Evolutionary conservation across 2,329 filamentous ascomycete species (phyloP).

Genomic region (Beauveria varroae): DNA sequence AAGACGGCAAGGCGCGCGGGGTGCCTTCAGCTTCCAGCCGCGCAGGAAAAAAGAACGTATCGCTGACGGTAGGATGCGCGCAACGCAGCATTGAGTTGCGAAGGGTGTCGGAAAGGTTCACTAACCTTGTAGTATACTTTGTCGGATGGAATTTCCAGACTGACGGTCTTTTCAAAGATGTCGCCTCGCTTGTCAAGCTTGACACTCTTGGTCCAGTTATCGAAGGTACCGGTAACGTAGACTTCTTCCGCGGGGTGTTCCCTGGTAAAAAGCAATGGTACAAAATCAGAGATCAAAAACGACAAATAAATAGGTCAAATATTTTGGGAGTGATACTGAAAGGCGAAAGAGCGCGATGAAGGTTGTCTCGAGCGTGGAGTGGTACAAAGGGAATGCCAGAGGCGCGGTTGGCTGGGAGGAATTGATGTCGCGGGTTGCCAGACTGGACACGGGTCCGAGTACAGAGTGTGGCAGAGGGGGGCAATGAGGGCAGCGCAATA

Average conservation of each 20-base stretch:
- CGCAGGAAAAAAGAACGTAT: slow-evolving; percentile 1
- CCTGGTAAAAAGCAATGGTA: slow-evolving; percentile 42
- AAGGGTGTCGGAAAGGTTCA: slow-evolving; percentile 15
- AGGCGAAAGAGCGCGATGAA: neutral
- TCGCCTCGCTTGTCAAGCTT: slow-evolving; percentile 70
- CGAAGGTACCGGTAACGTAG: slow-evolving; percentile 92
- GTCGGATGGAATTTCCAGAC: slow-evolving; percentile 54
- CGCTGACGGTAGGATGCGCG: neutral
- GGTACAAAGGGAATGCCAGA: slow-evolving; percentile 5
- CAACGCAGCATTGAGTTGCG: neutral
- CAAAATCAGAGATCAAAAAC: neutral
- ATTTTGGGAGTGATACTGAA: neutral
- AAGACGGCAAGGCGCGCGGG: neutral
- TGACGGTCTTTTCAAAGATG: slow-evolving; percentile 73
- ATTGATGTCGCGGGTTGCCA: neutral
- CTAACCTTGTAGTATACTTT: slow-evolving; percentile 94
- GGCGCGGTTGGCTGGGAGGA: slow-evolving; percentile 4
- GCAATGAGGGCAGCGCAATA: neutral
- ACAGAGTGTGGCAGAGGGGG: neutral
- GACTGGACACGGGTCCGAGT: neutral
- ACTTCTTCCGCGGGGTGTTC: slow-evolving; percentile 77
- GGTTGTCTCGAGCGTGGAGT: neutral
- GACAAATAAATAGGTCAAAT: neutral
- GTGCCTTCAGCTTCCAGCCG: neutral
- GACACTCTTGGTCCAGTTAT: slow-evolving; percentile 84